Evolutionary conservation across 306 rosid species (phyloP), one percentile per base, ranked within the genome.

Genomic region (Vigna reflexopilosa): DNA sequence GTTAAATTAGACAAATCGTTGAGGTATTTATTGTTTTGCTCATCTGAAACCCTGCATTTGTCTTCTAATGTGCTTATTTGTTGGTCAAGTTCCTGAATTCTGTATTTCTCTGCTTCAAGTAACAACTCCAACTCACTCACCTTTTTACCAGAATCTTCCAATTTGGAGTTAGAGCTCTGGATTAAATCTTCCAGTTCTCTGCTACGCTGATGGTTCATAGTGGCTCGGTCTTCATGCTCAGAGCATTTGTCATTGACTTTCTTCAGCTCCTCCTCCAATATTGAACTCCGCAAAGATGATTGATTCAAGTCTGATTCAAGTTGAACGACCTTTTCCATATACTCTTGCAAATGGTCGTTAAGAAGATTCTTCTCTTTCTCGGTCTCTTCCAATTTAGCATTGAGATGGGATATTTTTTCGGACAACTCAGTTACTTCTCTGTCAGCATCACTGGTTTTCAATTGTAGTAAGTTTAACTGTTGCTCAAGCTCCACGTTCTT

Each of bases 31-130:
- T 77, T 86, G 30, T 85, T 80, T 40, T 91, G 86, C 72, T 75
- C 90, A 76, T 96, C 94, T 24, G 94, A 79, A 17, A 85, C 83
- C 52, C 22, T 78, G 44, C 67, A 85, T 77, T 83, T 91, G 84
- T 87, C 88, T 70, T 91, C 98, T 76, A 93, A 80, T 1, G 83
- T 30, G 77, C 84, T 85, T 80, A 85, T 77, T 76, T 93, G 98
- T 75, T 91, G 96, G 77, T 96, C 97, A 8, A 96, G 98, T 77
- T 93, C 99, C 75, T 87, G 94, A 77, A 96, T 93, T 90, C 98
- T 90, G 80, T 87, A 88, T 81, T 89, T 93, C 77, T 93, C 98
- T 10, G 98, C 87, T 84, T 91, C 94, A 47, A 96, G 93, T 55
- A 96, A 83, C 81, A 90, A 83, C 87, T 91, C 99, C 83, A 96